Evolutionary conservation across 768 basidiomycete species (phyloP).

Genomic region (Boletus barrowsii): DNA sequence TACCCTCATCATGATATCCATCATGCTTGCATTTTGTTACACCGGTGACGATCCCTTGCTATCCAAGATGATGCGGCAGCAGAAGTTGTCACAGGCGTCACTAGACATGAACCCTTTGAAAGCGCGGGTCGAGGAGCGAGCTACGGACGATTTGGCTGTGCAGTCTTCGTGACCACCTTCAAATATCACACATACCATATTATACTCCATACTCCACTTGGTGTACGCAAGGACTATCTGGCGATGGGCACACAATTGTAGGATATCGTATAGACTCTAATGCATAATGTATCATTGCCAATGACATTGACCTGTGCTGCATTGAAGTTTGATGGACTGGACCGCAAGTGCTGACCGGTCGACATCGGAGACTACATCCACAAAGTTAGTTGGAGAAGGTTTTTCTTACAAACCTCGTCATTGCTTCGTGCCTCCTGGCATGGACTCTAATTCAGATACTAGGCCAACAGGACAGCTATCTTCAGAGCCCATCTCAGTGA

Average conservation of each 20-base stretch:
- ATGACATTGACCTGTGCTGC: not conserved
- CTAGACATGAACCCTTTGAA: constrained; percentile 11
- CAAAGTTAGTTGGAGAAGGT: no score
- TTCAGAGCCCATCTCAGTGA: constrained; percentile 10
- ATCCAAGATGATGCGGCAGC: constrained; percentile 22
- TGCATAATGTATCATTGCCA: constrained; percentile 9
- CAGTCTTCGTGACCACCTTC: constrained; percentile 3
- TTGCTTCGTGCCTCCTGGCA: constrained; percentile 6
- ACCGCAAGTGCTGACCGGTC: not conserved
- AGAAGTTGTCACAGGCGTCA: constrained; percentile 9
- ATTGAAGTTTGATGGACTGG: not conserved
- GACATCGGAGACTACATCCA: no score
- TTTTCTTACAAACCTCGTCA: not conserved
- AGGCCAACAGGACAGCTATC: constrained; percentile 8
- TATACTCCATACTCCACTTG: not conserved
- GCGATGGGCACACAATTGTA: constrained; percentile 11
- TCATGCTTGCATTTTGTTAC: constrained; percentile 42
- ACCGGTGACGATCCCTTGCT: constrained; percentile 49
- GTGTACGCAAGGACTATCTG: constrained; percentile 7
- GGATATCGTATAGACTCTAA: constrained; percentile 7
- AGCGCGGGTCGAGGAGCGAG: not conserved
- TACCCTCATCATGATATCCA: constrained; percentile 38
- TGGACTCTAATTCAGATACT: constrained; percentile 19
- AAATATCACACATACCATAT: constrained; percentile 5
- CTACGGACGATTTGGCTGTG: not conserved